Percentiles rank a stretch among this genome's conserved stretches.
Conservation (phyloP, 2,329 filamentous ascomycete genomes). For the Alternaria tenuissima region DNA sequence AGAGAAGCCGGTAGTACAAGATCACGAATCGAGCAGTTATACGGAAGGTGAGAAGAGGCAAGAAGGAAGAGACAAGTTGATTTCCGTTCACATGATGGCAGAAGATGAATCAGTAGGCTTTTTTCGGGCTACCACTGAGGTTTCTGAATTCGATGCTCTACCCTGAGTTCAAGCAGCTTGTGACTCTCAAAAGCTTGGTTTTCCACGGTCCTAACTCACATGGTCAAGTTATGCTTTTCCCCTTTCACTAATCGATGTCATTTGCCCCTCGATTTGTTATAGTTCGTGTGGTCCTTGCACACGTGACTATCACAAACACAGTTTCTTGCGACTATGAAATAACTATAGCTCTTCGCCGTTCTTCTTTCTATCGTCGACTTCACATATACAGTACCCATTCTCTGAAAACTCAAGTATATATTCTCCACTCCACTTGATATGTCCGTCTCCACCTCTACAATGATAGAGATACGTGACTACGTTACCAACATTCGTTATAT, state of each 20-base stretch:
- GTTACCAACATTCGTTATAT: background rate
- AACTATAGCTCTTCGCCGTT: background rate
- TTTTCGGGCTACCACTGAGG: background rate
- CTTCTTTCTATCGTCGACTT: background rate
- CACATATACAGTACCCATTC: background rate
- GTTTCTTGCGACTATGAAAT: background rate
- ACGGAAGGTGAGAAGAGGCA: background rate
- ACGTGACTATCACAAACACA: background rate
- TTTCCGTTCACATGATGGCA: too few species aligned
- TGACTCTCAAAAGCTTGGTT: background rate
- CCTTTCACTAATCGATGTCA: background rate
- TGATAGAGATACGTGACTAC: constrained; percentile 10
- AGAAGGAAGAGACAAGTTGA: background rate
- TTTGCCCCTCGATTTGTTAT: background rate
- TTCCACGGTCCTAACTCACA: background rate
- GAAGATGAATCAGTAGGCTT: background rate
- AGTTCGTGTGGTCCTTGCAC: background rate
- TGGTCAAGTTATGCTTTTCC: background rate
- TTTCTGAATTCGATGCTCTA: background rate
- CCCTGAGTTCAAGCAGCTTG: background rate
- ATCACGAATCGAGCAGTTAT: background rate
- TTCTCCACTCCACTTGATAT: background rate
- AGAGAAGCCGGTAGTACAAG: too few species aligned
- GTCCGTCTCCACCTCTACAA: background rate
- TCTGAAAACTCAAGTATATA: background rate